phyloP scores from a whole-genome alignment of 257 asterid genomes.

The Lycium barbarum region DNA sequence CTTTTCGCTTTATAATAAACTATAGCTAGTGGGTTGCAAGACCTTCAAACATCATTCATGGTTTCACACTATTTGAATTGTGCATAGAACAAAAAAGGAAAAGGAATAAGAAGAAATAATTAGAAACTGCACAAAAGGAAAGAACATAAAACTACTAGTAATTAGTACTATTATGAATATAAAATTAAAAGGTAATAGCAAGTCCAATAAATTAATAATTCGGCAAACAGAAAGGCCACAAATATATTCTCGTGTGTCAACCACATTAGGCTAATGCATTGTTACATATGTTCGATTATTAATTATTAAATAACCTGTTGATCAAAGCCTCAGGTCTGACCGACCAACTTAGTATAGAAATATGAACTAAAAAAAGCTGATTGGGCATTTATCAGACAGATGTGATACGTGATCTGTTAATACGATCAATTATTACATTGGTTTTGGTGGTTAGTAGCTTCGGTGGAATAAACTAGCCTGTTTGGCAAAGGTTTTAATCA shows the following conservation, averaged over 20 bases:
- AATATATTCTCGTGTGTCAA: not conserved
- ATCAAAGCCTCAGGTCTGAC: not conserved
- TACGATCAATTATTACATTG: not conserved
- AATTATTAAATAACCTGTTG: not conserved
- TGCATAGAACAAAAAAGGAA: too few relatives aligned
- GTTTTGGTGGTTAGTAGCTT: not conserved
- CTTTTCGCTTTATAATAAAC: not conserved
- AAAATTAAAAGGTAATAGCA: not conserved
- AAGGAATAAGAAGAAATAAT: too few relatives aligned
- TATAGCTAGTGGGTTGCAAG: not conserved
- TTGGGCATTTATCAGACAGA: not conserved
- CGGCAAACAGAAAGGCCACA: not conserved
- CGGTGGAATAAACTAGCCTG: too few relatives aligned
- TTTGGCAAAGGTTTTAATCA: too few relatives aligned
- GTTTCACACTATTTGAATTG: slow-evolving; percentile 20
- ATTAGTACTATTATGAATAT: not conserved
- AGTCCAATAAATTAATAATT: slow-evolving; percentile 16
- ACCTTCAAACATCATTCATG: not conserved
- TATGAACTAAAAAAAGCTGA: not conserved
- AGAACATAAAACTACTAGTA: not conserved
- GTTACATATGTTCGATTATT: not conserved
- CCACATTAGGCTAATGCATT: not conserved
- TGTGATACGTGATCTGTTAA: not conserved
- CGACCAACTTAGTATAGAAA: not conserved
- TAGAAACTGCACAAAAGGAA: slow-evolving; percentile 11